Base-by-base conservation (phyloP, 140 eudicot species). In the Cichorium intybus region DNA sequence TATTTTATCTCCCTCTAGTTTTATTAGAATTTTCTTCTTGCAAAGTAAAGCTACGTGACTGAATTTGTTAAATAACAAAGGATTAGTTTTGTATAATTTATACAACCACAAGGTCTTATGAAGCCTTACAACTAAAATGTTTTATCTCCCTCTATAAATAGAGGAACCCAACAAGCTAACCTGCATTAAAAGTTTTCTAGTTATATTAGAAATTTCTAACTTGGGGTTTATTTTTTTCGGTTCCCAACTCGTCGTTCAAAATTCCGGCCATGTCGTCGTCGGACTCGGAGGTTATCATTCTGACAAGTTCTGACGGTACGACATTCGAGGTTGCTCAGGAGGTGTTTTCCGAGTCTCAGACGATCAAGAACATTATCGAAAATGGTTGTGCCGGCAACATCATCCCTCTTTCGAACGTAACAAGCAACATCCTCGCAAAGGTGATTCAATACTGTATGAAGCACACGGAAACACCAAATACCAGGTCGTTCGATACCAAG, bases 401-500 rank as follows among this genome's bases (percentile, higher is more conserved):
- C 57, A 84, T 87, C 61, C 92, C 96, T 22, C 73, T 87, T 2
- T 84, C 88, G 1, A 84, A 81, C 65, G 89, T 87, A 31, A 76
- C 84, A 4, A 78, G 89, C 33, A 69, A 81, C 69, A 84, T 79
- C 66, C 71, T 87, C 3, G 59, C 89, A 2, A 87, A 79, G 79
- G 89, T 87, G 14, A 76, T 87, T 21, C 89, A 87, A 69, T 87
- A 84, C 76, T 87, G 96, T 52, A 79, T 77, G 81, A 79, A 79
- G 75, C 96, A 87, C 26, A 93, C 72, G 7, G 82, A 84, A 5
- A 58, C 74, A 7, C 48, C 74, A 0, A 61, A 31, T 14, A 22
- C 39, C 28, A 84, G 78, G 69, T 20, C 69, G 28, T 89, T 84
- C 47, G 97, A 89, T 52, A 45, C 83, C 6, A 83, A 79, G 0